Conservation (phyloP, 306 rosid genomes). For the Abrus pulchellus region DNA sequence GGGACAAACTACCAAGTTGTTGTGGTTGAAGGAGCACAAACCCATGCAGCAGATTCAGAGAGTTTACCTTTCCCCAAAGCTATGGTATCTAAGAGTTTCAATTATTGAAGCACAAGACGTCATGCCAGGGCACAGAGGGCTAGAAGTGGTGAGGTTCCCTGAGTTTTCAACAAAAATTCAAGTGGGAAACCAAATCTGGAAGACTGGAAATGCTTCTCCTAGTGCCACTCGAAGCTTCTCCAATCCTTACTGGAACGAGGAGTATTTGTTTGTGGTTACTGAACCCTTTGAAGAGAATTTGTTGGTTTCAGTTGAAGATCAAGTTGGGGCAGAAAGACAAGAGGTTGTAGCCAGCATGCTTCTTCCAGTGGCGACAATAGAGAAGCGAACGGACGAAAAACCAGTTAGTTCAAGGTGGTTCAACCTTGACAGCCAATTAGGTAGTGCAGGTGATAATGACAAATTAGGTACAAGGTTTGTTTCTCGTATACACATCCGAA, state of each 20-base stretch:
- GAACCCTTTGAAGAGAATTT: conserved; percentile 7
- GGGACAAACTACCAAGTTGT: conserved; percentile 61
- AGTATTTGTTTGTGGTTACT: not conserved
- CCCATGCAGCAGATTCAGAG: not conserved
- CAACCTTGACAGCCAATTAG: not conserved
- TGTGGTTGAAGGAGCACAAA: conserved; percentile 64
- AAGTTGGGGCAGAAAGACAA: not conserved
- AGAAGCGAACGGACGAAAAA: conserved; percentile 15
- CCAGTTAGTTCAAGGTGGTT: conserved; percentile 6
- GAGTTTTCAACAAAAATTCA: conserved; percentile 1
- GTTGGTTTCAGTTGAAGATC: conserved; percentile 5
- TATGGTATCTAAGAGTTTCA: conserved; percentile 27
- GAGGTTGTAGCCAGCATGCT: not conserved
- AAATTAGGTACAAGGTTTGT: not conserved
- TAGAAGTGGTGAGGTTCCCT: conserved; percentile 28
- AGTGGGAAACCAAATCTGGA: not conserved
- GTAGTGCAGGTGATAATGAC: not conserved
- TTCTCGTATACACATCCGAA: conserved; percentile 24
- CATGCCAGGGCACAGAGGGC: conserved; percentile 26
- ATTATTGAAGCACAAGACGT: conserved; percentile 26
- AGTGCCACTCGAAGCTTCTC: conserved; percentile 36
- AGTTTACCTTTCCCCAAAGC: conserved; percentile 23
- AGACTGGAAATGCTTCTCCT: not conserved
- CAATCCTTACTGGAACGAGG: conserved; percentile 24
- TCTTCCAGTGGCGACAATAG: not conserved